Conservation (phyloP, 495 filamentous ascomycete species). For the Daldinia decipiens region DNA sequence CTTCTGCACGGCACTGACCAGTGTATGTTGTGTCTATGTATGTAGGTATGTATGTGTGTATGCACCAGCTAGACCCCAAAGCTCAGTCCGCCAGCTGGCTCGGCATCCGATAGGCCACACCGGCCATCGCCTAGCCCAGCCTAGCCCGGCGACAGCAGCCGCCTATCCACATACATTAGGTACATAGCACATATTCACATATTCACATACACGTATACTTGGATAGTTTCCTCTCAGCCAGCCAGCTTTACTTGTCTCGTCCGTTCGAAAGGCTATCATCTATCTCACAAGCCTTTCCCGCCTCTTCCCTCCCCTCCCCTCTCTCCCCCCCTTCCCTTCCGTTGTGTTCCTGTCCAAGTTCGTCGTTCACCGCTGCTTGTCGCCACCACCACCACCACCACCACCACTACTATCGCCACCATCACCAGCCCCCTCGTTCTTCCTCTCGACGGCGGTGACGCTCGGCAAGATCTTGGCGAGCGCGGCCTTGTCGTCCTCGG, state of each 20-base stretch:
- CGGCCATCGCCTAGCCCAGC: slow-evolving; percentile 3
- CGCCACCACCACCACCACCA: not conserved
- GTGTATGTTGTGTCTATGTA: too few species aligned
- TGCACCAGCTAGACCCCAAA: not conserved
- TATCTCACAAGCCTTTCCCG: not conserved
- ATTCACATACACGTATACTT: not conserved
- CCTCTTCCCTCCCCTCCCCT: not conserved
- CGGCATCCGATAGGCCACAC: slow-evolving; percentile 33
- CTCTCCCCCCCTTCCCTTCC: not conserved
- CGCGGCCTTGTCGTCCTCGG: slow-evolving; percentile 55
- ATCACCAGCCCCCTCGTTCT: not conserved
- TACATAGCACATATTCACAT: not conserved
- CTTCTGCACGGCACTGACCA: slow-evolving; percentile 5
- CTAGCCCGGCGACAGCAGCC: not conserved
- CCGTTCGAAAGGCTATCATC: not conserved
- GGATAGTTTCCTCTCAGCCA: not conserved
- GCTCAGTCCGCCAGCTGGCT: slow-evolving; percentile 16
- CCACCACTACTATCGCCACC: too few species aligned
- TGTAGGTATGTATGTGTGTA: not conserved
- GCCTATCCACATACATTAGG: not conserved
- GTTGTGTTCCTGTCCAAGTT: not conserved
- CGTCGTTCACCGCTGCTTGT: slow-evolving; percentile 27
- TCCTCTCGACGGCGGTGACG: slow-evolving; percentile 52
- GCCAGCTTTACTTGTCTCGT: not conserved
- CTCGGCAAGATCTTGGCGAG: slow-evolving; percentile 53